These are phyloP conservation scores for Colletotrichum filicis DNA, from an alignment of 2,329 filamentous ascomycete species.

Conservation along the genomic window DNA sequence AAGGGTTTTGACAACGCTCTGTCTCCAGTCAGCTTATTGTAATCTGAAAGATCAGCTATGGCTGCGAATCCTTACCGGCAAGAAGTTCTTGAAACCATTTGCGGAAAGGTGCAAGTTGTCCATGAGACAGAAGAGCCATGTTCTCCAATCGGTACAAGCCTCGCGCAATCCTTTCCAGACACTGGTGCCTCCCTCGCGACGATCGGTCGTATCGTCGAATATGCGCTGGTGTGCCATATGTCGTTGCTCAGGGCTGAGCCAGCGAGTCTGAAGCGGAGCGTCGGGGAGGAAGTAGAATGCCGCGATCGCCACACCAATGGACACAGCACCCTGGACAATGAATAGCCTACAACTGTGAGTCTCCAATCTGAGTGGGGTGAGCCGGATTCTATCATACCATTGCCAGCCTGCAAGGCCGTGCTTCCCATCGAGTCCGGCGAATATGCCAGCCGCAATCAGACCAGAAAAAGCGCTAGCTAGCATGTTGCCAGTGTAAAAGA, in stretches of 20 bases:
- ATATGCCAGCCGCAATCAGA: slow-evolving; percentile 55
- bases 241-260: slow-evolving; percentile 52
- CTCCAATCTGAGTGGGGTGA: neutral
- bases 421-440: slow-evolving; percentile 53
- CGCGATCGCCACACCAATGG: slow-evolving; percentile 46
- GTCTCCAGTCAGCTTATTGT: neutral
- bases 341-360: slow-evolving; percentile 44
- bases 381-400: slow-evolving; percentile 43
- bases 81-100: slow-evolving; percentile 54
- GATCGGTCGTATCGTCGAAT: slow-evolving; percentile 42
- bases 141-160: slow-evolving; percentile 55
- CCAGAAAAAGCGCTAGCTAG: slow-evolving; percentile 57
- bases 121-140: slow-evolving; percentile 62
- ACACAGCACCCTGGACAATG: slow-evolving; percentile 52
- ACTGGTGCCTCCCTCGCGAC: slow-evolving; percentile 48
- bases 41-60: neutral
- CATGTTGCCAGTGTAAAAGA: slow-evolving; percentile 57
- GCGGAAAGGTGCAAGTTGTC: slow-evolving; percentile 62
- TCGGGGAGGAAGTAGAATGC: slow-evolving; percentile 52
- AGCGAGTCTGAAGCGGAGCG: slow-evolving; percentile 49
- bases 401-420: slow-evolving; percentile 52
- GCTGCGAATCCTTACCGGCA: slow-evolving; percentile 27
- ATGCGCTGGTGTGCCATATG: slow-evolving; percentile 51
- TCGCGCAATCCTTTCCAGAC: slow-evolving; percentile 55
- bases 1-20: slow-evolving; percentile 52